phyloP scores from a whole-genome alignment of 73 alveolate genomes.

The Paramecium sonneborni region DNA sequence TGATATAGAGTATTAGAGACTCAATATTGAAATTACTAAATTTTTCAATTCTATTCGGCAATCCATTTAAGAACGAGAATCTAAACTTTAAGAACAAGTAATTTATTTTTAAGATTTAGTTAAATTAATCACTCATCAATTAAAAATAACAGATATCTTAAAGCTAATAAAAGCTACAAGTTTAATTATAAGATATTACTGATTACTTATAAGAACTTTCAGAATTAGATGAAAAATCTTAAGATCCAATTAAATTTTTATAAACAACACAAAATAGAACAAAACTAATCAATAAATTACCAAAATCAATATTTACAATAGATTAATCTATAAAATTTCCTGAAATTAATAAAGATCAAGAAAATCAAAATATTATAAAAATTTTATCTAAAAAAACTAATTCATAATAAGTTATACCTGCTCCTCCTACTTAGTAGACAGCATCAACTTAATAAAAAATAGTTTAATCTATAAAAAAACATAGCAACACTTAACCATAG shows the following conservation, averaged over 20 bases:
- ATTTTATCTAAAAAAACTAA: not conserved
- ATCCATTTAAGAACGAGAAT: not conserved
- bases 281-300: not conserved
- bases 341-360: conserved; percentile 15
- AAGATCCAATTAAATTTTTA: not conserved
- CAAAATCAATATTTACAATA: not conserved
- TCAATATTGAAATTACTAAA: not conserved
- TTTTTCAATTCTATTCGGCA: not conserved
- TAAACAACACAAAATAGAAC: not conserved
- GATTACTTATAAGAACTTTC: not conserved
- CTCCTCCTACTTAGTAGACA: conserved; percentile 1
- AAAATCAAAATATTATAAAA: not conserved
- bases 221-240: not conserved
- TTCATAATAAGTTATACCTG: not conserved
- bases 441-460: conserved; percentile 12
- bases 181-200: not conserved
- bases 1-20: not conserved
- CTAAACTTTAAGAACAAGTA: not conserved
- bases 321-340: conserved; percentile 4
- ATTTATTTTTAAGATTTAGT: not conserved
- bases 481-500: not conserved
- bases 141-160: not conserved
- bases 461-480: not conserved
- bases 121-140: not conserved
- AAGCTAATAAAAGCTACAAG: not conserved